Conservation (phyloP, 169 alveolate species). For the Cryptosporidium meleagridis region DNA sequence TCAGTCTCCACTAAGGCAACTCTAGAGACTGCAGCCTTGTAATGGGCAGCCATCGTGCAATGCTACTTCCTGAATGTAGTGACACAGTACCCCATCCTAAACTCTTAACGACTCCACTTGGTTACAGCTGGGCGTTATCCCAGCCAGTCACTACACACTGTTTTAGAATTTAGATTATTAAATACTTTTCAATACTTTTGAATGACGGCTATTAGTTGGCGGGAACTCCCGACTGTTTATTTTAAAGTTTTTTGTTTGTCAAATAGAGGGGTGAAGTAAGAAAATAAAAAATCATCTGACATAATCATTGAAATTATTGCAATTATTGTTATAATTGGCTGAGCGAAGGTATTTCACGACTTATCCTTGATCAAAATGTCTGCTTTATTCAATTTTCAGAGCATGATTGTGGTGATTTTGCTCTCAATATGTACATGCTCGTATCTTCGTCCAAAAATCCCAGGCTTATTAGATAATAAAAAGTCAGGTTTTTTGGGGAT, state of each 20-base stretch:
- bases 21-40: constrained; percentile 75
- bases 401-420: constrained; percentile 90
- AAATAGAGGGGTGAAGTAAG: neutral
- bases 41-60: constrained; percentile 60
- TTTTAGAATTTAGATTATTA: constrained; percentile 27
- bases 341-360: neutral
- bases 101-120: constrained; percentile 72
- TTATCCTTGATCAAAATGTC: constrained; percentile 82
- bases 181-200: constrained; percentile 7
- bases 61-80: neutral
- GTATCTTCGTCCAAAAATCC: constrained; percentile 90
- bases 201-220: constrained; percentile 60
- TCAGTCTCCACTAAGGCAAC: constrained; percentile 61
- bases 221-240: constrained; percentile 2
- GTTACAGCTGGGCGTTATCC: constrained; percentile 75
- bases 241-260: too few relatives aligned
- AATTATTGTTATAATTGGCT: neutral
- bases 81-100: constrained; percentile 24
- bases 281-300: neutral
- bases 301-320: neutral
- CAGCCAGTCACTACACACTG: constrained; percentile 33
- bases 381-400: constrained; percentile 92
- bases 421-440: constrained; percentile 95
- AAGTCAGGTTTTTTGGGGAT: constrained; percentile 93
- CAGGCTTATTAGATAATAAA: constrained; percentile 87